phyloP scores from a whole-genome alignment of 1,284 basidiomycete genomes.

The Austroboletus olivaceoglutinosus region DNA sequence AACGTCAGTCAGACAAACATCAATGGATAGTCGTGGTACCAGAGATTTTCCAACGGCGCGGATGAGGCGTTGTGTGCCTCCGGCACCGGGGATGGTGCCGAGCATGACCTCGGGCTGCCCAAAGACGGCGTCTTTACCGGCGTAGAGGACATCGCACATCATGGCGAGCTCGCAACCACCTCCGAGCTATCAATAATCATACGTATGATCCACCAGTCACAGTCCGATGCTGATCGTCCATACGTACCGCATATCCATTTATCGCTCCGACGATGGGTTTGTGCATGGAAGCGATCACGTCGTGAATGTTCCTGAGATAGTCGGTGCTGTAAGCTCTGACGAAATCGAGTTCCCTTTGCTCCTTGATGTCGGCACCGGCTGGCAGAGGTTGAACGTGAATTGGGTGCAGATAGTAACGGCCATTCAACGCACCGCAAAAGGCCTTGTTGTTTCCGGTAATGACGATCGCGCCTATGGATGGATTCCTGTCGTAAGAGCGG shows the following conservation, averaged over 20 bases:
- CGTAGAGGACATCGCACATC: conserved; percentile 53
- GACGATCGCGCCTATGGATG: conserved; percentile 52
- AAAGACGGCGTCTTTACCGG: conserved; percentile 56
- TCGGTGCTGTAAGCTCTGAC: conserved; percentile 56
- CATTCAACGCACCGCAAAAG: conserved; percentile 44
- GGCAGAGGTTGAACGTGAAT: not conserved
- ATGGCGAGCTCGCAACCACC: conserved; percentile 68
- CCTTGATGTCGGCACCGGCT: conserved; percentile 43
- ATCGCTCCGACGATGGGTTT: conserved; percentile 68
- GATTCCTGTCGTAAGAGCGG: conserved; percentile 44
- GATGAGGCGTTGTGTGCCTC: conserved; percentile 58
- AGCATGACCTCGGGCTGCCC: conserved; percentile 71
- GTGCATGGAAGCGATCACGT: conserved; percentile 45
- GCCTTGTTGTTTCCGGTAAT: conserved; percentile 59
- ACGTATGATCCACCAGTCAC: not conserved
- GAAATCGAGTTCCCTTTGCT: conserved; percentile 38
- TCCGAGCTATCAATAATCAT: conserved; percentile 44
- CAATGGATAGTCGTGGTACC: conserved; percentile 23
- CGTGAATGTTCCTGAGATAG: conserved; percentile 58
- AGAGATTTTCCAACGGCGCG: conserved; percentile 62
- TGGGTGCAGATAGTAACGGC: not conserved
- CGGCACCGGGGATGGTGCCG: conserved; percentile 66
- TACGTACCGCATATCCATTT: conserved; percentile 58
- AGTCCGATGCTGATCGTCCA: too few relatives aligned
- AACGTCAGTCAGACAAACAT: not conserved